Base-by-base conservation (phyloP, 1,284 basidiomycete genomes). In the Austroboletus niveus region DNA sequence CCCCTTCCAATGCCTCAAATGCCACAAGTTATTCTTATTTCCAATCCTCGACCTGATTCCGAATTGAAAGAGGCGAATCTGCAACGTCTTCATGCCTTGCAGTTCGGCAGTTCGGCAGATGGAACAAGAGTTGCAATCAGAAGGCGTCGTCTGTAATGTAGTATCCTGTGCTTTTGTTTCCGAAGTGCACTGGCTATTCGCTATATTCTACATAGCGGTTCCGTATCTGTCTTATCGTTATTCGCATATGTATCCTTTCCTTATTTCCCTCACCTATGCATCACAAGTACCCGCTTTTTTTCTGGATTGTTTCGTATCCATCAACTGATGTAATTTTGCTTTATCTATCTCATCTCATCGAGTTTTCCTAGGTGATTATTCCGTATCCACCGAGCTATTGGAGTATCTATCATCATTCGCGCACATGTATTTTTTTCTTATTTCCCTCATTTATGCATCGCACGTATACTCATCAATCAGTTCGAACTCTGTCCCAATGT, bases 51-150 rank as follows among this genome's bases (percentile, higher is more conserved):
- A 44, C 32, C 2, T 2, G 49, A 63, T n/a, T 17, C 34, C 7
- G 24, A 46, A 14, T 55, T 41, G 7, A 58, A 48, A 42, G 49
- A 64, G 42, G 52, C 42, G 11, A 64, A 61, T 31, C 17, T 64
- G 6, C 29, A 53, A 7, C 64, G 52, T 27, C 40, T 65, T 3
- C 57, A 63, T 32, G 46, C 39, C 15, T 66, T 64, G 63, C 65
- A 66, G 53, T 64, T 65, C 22, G n/a, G 64, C 46, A 4, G 57
- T 64, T 38, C 51, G 58, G 39, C 58, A 27, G 45, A 68, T 64
- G 52, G 62, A 66, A 14, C 54, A 52, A 20, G 64, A 68, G 45
- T 42, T 64, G 17, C 54, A 60, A 6, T 62, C 53, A 22, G 64
- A 68, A 42, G 62, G 64, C 17, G 14, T 64, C n/a, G 35, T 48